A percentile compares a stretch with the other conserved stretches of the same genome.
Evolutionary conservation across 805 yeast genomes (phyloP).

Genomic region (Candida stauntonica): DNA sequence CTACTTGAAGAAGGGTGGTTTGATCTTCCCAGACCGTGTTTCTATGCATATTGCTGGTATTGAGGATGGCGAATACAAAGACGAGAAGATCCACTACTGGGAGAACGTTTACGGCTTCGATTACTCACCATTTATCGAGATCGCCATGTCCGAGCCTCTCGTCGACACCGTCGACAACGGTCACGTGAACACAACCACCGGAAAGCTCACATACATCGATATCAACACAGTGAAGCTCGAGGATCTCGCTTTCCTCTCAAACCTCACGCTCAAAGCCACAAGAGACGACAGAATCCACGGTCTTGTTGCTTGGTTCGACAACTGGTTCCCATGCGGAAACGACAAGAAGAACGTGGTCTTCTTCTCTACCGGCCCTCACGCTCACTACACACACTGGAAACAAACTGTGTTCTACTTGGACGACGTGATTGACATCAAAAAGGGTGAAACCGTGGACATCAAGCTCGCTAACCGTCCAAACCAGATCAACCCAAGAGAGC

Average conservation of each 20-base stretch:
- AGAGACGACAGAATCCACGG: slow-evolving; percentile 86
- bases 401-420: slow-evolving; percentile 91
- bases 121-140: slow-evolving; percentile 80
- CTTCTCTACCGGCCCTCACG: slow-evolving; percentile 93
- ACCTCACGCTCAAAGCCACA: slow-evolving; percentile 69
- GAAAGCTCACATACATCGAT: slow-evolving; percentile 74
- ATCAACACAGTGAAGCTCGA: slow-evolving; percentile 82
- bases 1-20: slow-evolving; percentile 73
- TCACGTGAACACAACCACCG: slow-evolving; percentile 68
- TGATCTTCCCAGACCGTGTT: slow-evolving; percentile 93
- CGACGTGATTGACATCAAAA: slow-evolving; percentile 70
- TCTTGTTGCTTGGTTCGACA: slow-evolving; percentile 90
- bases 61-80: slow-evolving; percentile 89
- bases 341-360: slow-evolving; percentile 51
- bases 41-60: slow-evolving; percentile 85
- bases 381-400: slow-evolving; percentile 97
- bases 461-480: slow-evolving; percentile 74
- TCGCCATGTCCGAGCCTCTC: slow-evolving; percentile 89
- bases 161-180: slow-evolving; percentile 90
- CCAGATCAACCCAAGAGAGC: slow-evolving; percentile 74
- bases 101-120: slow-evolving; percentile 96
- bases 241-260: slow-evolving; percentile 69
- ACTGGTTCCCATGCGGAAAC: slow-evolving; percentile 73
- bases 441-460: slow-evolving; percentile 75
- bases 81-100: slow-evolving; percentile 92